A percentile compares a stretch with the other conserved stretches of the same genome.
Evolutionary conservation across 768 basidiomycete genomes (phyloP).

Genomic region (Phlegmacium glaucopus): DNA sequence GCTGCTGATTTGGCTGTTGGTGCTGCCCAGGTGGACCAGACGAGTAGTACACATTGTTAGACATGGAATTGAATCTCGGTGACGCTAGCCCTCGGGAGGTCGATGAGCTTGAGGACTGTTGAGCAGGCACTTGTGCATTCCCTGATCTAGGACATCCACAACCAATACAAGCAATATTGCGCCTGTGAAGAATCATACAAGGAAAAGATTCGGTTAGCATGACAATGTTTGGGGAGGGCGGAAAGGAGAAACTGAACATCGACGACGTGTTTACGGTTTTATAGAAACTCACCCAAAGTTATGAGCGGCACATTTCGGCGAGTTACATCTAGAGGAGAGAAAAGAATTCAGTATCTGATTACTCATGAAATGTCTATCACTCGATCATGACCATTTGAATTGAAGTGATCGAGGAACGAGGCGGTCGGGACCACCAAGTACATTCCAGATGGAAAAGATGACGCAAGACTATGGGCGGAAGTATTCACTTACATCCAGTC

Average conservation of each 20-base stretch:
- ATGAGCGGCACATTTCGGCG: conserved; percentile 71
- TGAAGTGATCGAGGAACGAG: neutral
- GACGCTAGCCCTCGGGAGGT: conserved; percentile 17
- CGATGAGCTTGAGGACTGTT: conserved; percentile 6
- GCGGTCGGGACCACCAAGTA: neutral
- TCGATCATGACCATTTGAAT: neutral
- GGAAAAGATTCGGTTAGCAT: conserved; percentile 48
- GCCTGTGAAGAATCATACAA: conserved; percentile 55
- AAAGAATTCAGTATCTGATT: conserved; percentile 12
- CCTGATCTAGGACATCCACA: conserved; percentile 61
- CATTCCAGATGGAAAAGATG: conserved; percentile 8
- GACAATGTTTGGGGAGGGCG: conserved; percentile 7
- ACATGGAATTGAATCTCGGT: conserved; percentile 16
- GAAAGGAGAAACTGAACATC: conserved; percentile 4
- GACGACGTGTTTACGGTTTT: conserved; percentile 11
- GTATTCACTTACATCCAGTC: conserved; percentile 69
- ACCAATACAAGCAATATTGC: conserved; percentile 74
- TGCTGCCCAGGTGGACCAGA: conserved; percentile 22
- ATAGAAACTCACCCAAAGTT: conserved; percentile 74
- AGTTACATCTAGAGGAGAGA: conserved; percentile 51
- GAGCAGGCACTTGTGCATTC: conserved; percentile 10
- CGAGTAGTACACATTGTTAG: conserved; percentile 21
- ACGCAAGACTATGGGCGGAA: conserved; percentile 15
- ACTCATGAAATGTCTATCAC: conserved; percentile 9
- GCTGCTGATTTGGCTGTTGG: conserved; percentile 15